phyloP scores from a whole-genome alignment of 1,284 basidiomycete species.

The Xerocomus amazonicus region DNA sequence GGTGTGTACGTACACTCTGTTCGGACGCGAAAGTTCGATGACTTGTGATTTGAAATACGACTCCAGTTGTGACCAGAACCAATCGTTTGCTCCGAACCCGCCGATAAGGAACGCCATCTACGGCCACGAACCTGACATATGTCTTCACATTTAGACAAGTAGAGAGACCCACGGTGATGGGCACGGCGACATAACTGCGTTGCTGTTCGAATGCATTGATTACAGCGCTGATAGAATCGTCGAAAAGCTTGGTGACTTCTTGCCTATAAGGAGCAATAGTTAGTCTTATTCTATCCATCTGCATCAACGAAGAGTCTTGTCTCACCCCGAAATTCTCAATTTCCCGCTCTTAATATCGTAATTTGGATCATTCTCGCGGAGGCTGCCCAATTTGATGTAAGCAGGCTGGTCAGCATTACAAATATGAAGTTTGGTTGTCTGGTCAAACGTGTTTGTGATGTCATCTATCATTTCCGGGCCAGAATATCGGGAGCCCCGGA shows the following conservation, averaged over 20 bases:
- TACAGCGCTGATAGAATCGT: conserved; percentile 36
- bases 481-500: conserved; percentile 14
- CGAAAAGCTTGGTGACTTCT: conserved; percentile 36
- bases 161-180: conserved; percentile 19
- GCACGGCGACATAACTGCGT: conserved; percentile 13
- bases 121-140: not conserved
- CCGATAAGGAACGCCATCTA: conserved; percentile 38
- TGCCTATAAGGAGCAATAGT: conserved; percentile 13
- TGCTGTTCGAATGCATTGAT: conserved; percentile 34
- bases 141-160: not conserved
- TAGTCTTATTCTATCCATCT: too few relatives aligned
- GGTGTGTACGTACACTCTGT: conserved; percentile 5
- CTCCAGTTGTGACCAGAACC: conserved; percentile 15
- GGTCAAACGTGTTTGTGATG: conserved; percentile 37
- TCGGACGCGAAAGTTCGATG: conserved; percentile 14
- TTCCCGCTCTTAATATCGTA: conserved; percentile 37
- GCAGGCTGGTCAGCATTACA: conserved; percentile 27
- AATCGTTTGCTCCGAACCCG: conserved; percentile 29
- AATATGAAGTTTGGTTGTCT: conserved; percentile 37
- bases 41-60: conserved; percentile 13
- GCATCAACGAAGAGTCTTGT: conserved; percentile 10
- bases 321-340: conserved; percentile 35
- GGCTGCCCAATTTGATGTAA: conserved; percentile 38
- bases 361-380: conserved; percentile 31
- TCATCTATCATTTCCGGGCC: conserved; percentile 26